A percentile compares a stretch with the other conserved stretches of the same genome.
Evolutionary conservation across 225 moss, liverwort and hornwort species (phyloP).

Genomic region (Pseudoscleropodium purum): DNA sequence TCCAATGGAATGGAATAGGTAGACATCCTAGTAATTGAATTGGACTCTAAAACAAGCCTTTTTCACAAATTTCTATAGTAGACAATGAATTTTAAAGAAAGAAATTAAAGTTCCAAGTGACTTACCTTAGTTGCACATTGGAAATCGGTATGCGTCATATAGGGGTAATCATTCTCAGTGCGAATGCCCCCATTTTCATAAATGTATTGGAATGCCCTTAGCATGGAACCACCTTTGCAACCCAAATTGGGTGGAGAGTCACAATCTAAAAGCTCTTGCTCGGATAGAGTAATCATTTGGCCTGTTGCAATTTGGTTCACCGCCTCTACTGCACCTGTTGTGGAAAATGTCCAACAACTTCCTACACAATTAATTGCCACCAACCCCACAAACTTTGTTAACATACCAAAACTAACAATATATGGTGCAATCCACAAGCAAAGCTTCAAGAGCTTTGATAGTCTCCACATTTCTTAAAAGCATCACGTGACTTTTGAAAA

Average conservation of each 20-base stretch:
- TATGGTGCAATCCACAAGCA: background rate
- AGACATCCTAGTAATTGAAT: background rate
- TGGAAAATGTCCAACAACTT: constrained; percentile 81
- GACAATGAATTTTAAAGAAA: background rate
- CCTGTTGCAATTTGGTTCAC: constrained; percentile 20
- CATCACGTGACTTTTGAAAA: too few relatives aligned
- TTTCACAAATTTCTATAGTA: too few relatives aligned
- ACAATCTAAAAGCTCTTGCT: constrained; percentile 73
- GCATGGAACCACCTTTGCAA: constrained; percentile 68
- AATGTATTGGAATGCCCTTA: constrained; percentile 47
- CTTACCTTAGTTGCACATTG: constrained; percentile 13
- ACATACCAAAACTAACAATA: background rate
- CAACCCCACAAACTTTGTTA: background rate
- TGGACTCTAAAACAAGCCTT: too few relatives aligned
- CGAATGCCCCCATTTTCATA: constrained; percentile 55
- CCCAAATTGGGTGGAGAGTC: constrained; percentile 45
- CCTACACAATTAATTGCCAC: constrained; percentile 3
- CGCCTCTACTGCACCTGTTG: constrained; percentile 47
- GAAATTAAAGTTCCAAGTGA: background rate
- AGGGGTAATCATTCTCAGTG: constrained; percentile 55
- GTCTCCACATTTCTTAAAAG: background rate
- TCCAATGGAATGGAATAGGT: background rate
- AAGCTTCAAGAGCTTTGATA: background rate
- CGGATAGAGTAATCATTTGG: constrained; percentile 32
- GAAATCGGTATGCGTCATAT: background rate